Base-by-base conservation (phyloP, 345 rosid genomes). In the Pugionium dolabratum region DNA sequence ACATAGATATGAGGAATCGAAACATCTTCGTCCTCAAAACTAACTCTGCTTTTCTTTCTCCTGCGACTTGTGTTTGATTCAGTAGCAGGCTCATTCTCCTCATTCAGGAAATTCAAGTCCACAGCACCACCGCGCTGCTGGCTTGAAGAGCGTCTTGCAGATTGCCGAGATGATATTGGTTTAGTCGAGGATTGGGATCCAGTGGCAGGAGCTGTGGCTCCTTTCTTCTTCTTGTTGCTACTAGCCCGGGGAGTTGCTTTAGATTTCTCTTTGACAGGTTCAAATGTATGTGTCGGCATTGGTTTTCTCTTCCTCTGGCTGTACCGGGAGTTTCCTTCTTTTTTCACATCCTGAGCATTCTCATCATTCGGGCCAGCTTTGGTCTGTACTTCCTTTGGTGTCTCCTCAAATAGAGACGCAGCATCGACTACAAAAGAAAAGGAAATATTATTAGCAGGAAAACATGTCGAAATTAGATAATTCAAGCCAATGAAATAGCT, bases 221-320 rank as follows among this genome's bases (percentile, higher is more conserved):
- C 70, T 34, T 60, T 72, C 56, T 67, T 70, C 64, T 80, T 87
- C 61, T 73, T 83, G 79, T 71, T 76, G 56, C 59, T 35, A n/a
- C 47, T 33, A 60, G 72, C 59, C 56, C 52, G 63, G 9, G 66
- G 61, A 45, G 59, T 59, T 66, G 76, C 54, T 52, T 56, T 56
- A 40, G 75, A 28, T 72, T 71, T 71, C 59, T 40, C 57, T 51
- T 4, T 43, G 35, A 47, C 49, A 40, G 49, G 33, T 26, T 62
- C 59, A 65, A 44, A 37, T 7, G 56, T 58, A 35, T 34, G 69
- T 7, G 34, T 58, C 1, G 65, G 68, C 55, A 75, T 87, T 66
- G 68, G 72, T 25, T 66, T 87, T 50, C 80, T 76, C 67, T 73
- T 77, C 81, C 80, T 62, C 53, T 67, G 66, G 6, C 65, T 57